Conservation (phyloP, 108 stramenopile species). For the Skeletonema tropicum region DNA sequence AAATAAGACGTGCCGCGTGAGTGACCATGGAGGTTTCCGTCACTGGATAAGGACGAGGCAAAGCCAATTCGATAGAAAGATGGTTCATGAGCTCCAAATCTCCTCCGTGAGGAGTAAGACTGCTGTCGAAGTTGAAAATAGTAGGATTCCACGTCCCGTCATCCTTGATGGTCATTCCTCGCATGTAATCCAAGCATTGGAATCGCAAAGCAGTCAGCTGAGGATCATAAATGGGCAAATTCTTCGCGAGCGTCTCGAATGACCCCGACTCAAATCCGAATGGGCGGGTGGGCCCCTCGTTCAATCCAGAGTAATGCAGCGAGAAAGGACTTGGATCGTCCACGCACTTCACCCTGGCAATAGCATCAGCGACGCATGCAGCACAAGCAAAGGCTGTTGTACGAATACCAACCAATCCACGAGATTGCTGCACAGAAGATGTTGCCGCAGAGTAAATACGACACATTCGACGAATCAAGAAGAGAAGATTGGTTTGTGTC, state of each 20-base stretch:
- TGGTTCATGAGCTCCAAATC: slow-evolving; percentile 85
- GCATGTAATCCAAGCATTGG: slow-evolving; percentile 95
- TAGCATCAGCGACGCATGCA: slow-evolving; percentile 95
- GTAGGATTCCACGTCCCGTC: slow-evolving; percentile 78
- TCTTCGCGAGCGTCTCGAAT: slow-evolving; percentile 93
- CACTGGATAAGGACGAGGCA: slow-evolving; percentile 72
- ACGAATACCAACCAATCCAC: slow-evolving; percentile 96
- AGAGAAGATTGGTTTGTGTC: slow-evolving; percentile 86
- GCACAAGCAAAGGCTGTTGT: slow-evolving; percentile 95
- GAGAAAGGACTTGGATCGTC: slow-evolving; percentile 96
- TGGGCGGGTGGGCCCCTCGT: slow-evolving; percentile 94
- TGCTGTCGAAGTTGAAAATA: slow-evolving; percentile 90
- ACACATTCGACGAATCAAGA: slow-evolving; percentile 88
- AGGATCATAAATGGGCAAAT: slow-evolving; percentile 94
- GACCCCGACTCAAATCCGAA: slow-evolving; percentile 96
- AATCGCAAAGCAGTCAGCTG: slow-evolving; percentile 83
- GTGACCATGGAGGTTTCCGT: slow-evolving; percentile 70
- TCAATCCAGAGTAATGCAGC: slow-evolving; percentile 94
- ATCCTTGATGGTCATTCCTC: slow-evolving; percentile 67
- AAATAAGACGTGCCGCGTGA: slow-evolving; percentile 76
- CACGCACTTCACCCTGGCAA: slow-evolving; percentile 90
- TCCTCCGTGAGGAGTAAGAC: slow-evolving; percentile 72
- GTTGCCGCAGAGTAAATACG: slow-evolving; percentile 92
- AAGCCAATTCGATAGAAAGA: slow-evolving; percentile 79
- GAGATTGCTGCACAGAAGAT: slow-evolving; percentile 91